phyloP scores from a whole-genome alignment of 2,329 filamentous ascomycete species.

The Chalaropsis ovoidea region DNA sequence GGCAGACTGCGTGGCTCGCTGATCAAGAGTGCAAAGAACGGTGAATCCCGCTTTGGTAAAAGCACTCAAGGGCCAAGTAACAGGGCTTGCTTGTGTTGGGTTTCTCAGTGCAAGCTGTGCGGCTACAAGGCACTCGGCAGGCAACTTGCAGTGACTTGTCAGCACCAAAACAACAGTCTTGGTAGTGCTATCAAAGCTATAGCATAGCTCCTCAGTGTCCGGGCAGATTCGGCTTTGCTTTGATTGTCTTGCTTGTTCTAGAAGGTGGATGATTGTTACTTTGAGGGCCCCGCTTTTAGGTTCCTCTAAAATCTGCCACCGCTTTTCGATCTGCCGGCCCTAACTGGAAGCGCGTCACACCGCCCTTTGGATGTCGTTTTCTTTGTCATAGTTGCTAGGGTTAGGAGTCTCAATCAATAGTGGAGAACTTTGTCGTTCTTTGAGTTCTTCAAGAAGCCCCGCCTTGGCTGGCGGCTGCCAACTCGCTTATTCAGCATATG shows the following conservation, averaged over 20 bases:
- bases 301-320: neutral
- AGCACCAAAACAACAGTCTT: neutral
- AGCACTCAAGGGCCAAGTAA: neutral
- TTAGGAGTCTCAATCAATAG: neutral
- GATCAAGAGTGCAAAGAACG: neutral
- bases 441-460: neutral
- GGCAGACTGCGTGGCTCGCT: neutral
- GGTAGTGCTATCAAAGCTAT: neutral
- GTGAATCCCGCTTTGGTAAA: neutral
- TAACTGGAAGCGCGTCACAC: neutral
- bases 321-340: neutral
- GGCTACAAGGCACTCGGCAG: neutral
- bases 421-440: neutral
- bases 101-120: neutral
- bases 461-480: neutral
- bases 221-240: constrained; percentile 6
- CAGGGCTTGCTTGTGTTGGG: neutral
- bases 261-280: neutral
- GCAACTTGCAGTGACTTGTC: neutral
- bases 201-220: neutral
- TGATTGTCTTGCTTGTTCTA: neutral
- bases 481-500: neutral
- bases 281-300: constrained; percentile 2
- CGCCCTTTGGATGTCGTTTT: neutral
- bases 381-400: neutral